Evolutionary conservation across 805 yeast genomes (phyloP).

Genomic region (Kregervanrija fluxuum): DNA sequence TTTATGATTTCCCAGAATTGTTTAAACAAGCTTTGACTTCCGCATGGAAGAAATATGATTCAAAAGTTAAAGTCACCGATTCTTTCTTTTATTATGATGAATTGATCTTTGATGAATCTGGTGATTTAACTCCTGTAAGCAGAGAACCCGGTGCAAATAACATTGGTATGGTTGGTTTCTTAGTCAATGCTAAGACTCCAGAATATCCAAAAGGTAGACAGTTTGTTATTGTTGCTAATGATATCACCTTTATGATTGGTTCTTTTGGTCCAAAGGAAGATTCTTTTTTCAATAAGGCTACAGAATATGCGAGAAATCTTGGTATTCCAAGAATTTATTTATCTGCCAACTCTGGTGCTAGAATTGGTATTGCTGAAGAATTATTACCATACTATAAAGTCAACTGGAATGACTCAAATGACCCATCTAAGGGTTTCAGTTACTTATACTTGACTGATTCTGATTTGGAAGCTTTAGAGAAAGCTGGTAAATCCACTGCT

Average conservation of each 20-base stretch:
- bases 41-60: conserved; percentile 70
- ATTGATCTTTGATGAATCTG: conserved; percentile 77
- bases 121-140: conserved; percentile 74
- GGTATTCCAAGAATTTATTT: conserved; percentile 95
- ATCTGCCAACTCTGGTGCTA: conserved; percentile 98
- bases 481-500: conserved; percentile 50
- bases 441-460: conserved; percentile 78
- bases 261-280: conserved; percentile 98
- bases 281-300: conserved; percentile 82
- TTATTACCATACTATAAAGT: conserved; percentile 82
- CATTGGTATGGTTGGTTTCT: conserved; percentile 97
- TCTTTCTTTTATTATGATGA: conserved; percentile 76
- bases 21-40: conserved; percentile 87
- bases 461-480: conserved; percentile 48
- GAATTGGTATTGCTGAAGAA: conserved; percentile 98
- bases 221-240: conserved; percentile 89
- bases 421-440: conserved; percentile 81
- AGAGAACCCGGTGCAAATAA: conserved; percentile 96
- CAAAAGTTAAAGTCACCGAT: conserved; percentile 55
- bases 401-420: conserved; percentile 77
- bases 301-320: conserved; percentile 80
- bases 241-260: conserved; percentile 96
- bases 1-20: conserved; percentile 97
- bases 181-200: conserved; percentile 84
- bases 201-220: conserved; percentile 97